Percentiles rank a stretch among this genome's conserved stretches.
phyloP scores from a whole-genome alignment of 2,329 filamentous ascomycete species.

The Lasiodiplodia sp. region DNA sequence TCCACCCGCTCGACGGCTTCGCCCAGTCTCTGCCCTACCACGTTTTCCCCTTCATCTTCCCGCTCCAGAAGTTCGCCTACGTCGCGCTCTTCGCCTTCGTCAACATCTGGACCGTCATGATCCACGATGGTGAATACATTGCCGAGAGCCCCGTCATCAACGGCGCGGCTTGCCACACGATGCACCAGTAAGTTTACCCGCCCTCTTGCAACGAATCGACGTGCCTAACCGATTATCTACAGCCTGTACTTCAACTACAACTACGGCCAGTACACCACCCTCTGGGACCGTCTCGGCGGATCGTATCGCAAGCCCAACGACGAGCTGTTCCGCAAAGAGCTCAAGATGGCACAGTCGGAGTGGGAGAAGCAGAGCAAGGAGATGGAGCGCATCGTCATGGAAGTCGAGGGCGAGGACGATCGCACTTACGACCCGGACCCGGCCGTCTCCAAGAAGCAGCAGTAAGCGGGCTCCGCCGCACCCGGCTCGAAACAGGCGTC shows the following conservation, averaged over 20 bases:
- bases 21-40: constrained; percentile 91
- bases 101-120: constrained; percentile 97
- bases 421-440: constrained; percentile 49
- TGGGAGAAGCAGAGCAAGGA: constrained; percentile 80
- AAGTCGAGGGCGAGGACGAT: constrained; percentile 69
- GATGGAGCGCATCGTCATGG: constrained; percentile 77
- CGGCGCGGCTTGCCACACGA: constrained; percentile 90
- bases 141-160: constrained; percentile 92
- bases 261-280: constrained; percentile 92
- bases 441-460: constrained; percentile 51
- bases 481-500: background rate
- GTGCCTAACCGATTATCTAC: background rate
- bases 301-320: constrained; percentile 87
- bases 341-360: constrained; percentile 81
- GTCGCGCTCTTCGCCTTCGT: constrained; percentile 88
- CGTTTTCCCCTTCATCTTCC: constrained; percentile 90
- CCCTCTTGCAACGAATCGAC: constrained; percentile 60
- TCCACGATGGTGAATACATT: constrained; percentile 94
- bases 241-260: constrained; percentile 76
- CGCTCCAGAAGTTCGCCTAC: constrained; percentile 89
- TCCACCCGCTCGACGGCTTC: constrained; percentile 93
- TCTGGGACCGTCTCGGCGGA: constrained; percentile 87
- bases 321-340: constrained; percentile 83
- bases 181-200: constrained; percentile 69
- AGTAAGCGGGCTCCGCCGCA: constrained; percentile 32